Evolutionary conservation across 495 filamentous ascomycete species (phyloP).

Genomic region (Friedmanniomyces endolithicus): DNA sequence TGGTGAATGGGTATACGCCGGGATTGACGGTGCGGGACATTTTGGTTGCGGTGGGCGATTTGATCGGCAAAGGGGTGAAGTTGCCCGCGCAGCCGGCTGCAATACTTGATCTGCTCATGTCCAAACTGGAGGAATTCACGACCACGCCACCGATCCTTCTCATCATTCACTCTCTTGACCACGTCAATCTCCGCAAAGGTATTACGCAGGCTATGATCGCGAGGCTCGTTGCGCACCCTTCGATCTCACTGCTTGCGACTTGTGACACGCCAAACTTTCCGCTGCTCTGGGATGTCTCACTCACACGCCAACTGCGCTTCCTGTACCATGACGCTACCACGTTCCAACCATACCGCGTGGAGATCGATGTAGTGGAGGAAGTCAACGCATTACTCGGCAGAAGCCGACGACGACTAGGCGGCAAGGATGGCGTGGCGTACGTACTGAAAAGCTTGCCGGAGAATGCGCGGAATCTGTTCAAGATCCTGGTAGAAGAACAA

Average conservation of each 20-base stretch:
- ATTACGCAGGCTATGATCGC: constrained; percentile 60
- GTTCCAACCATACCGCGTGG: constrained; percentile 55
- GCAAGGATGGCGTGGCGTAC: constrained; percentile 83
- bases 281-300: constrained; percentile 76
- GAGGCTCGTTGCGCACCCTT: constrained; percentile 59
- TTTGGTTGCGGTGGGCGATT: constrained; percentile 56
- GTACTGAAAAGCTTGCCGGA: constrained; percentile 81
- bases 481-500: constrained; percentile 71
- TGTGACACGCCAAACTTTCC: constrained; percentile 78
- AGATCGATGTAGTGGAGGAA: constrained; percentile 71
- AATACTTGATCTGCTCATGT: constrained; percentile 50
- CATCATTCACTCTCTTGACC: constrained; percentile 82
- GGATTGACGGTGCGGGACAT: constrained; percentile 68
- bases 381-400: constrained; percentile 77
- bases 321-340: constrained; percentile 92
- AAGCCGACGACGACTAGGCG: constrained; percentile 67
- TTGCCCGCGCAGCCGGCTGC: constrained; percentile 52
- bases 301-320: constrained; percentile 68
- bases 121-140: constrained; percentile 41
- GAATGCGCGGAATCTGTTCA: constrained; percentile 78
- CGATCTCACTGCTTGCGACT: constrained; percentile 63
- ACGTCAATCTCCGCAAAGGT: constrained; percentile 57
- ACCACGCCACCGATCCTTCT: constrained; percentile 47
- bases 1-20: constrained; percentile 79
- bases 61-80: constrained; percentile 48